Conservation (phyloP, 1,139 yeast genomes). For the Spathaspora sp. region DNA sequence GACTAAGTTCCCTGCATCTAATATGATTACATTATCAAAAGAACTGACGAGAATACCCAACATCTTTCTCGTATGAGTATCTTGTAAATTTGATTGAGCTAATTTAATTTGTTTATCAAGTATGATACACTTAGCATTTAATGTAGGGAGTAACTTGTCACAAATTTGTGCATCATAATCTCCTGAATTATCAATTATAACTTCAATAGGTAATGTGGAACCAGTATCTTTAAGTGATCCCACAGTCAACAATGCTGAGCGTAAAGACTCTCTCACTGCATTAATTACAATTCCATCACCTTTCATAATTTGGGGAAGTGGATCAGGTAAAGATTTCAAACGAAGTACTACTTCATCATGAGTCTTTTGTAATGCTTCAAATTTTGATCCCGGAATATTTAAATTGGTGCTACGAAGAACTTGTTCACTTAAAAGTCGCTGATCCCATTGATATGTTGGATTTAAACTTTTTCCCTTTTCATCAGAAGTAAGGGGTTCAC, state of each 20-base stretch:
- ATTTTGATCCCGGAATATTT: conserved; percentile 17
- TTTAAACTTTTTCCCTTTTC: conserved; percentile 23
- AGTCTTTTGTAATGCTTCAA: conserved; percentile 20
- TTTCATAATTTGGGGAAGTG: conserved; percentile 23
- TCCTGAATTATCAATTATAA: conserved; percentile 25
- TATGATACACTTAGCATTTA: conserved; percentile 33
- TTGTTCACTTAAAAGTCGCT: conserved; percentile 19
- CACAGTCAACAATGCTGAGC: conserved; percentile 29
- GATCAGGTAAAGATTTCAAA: conserved; percentile 24
- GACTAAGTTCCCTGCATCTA: conserved; percentile 40
- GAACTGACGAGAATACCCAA: conserved; percentile 34
- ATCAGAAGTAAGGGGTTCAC: conserved; percentile 19
- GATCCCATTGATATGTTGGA: conserved; percentile 18
- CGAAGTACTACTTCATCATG: conserved; percentile 27
- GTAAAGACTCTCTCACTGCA: conserved; percentile 30
- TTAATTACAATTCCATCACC: conserved; percentile 40
- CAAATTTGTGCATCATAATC: conserved; percentile 32
- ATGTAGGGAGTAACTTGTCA: conserved; percentile 26
- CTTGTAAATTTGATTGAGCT: conserved; percentile 19
- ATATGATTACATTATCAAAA: conserved; percentile 33
- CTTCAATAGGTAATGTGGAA: conserved; percentile 35
- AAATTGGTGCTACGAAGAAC: conserved; percentile 13
- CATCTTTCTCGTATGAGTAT: conserved; percentile 30
- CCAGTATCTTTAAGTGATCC: conserved; percentile 35
- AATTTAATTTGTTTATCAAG: conserved; percentile 28